Percentiles rank a stretch among this genome's conserved stretches.
Conservation (phyloP, 208 protist species). For the Trichomonas gallinae region DNA sequence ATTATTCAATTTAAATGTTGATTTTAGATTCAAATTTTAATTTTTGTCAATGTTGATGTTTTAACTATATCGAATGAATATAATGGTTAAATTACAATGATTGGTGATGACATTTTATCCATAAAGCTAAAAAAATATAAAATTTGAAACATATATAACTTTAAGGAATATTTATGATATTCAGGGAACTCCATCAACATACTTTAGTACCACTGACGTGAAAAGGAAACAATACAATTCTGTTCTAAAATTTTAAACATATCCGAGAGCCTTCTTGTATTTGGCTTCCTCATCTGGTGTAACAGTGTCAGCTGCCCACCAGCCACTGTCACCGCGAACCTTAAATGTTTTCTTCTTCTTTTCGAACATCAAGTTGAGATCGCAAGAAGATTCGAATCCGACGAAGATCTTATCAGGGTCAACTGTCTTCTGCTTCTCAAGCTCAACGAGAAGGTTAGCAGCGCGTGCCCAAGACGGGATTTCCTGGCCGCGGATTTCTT, state of each 20-base stretch:
- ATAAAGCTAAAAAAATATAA: too few relatives aligned
- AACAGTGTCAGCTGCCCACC: neutral
- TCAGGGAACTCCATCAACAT: too few relatives aligned
- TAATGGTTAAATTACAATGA: too few relatives aligned
- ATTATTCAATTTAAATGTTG: too few relatives aligned
- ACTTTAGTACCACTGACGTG: too few relatives aligned
- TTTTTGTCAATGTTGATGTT: too few relatives aligned
- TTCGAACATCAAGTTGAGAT: neutral
- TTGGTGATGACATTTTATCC: too few relatives aligned
- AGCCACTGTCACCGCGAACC: neutral
- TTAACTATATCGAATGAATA: too few relatives aligned
- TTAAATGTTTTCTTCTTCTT: constrained; percentile 5
- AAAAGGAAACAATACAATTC: too few relatives aligned
- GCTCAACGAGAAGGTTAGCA: neutral
- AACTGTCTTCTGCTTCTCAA: neutral
- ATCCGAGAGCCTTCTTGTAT: neutral
- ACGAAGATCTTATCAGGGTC: neutral
- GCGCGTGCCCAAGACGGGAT: neutral
- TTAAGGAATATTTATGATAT: too few relatives aligned
- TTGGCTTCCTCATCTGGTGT: neutral
- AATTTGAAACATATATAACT: too few relatives aligned
- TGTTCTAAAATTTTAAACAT: neutral
- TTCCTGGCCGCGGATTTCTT: neutral
- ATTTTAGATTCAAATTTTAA: too few relatives aligned
- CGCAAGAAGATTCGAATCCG: neutral